A percentile compares a stretch with the other conserved stretches of the same genome.
phyloP scores from a whole-genome alignment of 2,329 filamentous ascomycete species.

The Taxawa tesnikishii region DNA sequence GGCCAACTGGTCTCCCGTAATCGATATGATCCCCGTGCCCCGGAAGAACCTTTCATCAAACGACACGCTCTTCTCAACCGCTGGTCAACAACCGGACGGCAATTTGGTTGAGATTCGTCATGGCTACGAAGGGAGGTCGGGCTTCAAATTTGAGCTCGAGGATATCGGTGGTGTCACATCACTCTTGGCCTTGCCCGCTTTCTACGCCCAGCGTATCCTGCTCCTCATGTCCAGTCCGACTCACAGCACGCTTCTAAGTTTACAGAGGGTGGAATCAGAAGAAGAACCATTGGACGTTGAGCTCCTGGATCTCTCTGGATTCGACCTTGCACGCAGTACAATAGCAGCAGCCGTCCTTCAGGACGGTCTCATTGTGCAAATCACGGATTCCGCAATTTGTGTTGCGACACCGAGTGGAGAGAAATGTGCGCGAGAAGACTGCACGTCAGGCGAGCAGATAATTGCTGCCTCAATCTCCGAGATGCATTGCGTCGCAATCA shows the following conservation, averaged over 20 bases:
- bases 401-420: conserved; percentile 12
- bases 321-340: conserved; percentile 14
- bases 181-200: conserved; percentile 25
- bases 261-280: neutral
- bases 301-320: conserved; percentile 7
- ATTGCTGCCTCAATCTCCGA: conserved; percentile 13
- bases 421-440: conserved; percentile 4
- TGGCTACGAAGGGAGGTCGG: conserved; percentile 26
- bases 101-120: conserved; percentile 29
- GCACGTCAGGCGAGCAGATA: conserved; percentile 7
- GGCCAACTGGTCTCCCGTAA: conserved; percentile 44
- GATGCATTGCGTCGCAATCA: conserved; percentile 7
- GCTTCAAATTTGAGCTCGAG: conserved; percentile 12
- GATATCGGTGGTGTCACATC: conserved; percentile 15
- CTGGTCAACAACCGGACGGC: conserved; percentile 31
- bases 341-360: conserved; percentile 11
- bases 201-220: conserved; percentile 17
- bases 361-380: conserved; percentile 15
- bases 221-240: conserved; percentile 23
- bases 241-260: conserved; percentile 6
- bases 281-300: conserved; percentile 6
- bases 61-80: conserved; percentile 24
- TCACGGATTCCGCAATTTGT: conserved; percentile 13
- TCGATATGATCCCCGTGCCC: conserved; percentile 26
- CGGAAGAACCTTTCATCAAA: conserved; percentile 2